Percentiles rank a stretch among this genome's conserved stretches.
phyloP scores from a whole-genome alignment of 2,329 filamentous ascomycete species.

The Chrysoporthe puriensis region DNA sequence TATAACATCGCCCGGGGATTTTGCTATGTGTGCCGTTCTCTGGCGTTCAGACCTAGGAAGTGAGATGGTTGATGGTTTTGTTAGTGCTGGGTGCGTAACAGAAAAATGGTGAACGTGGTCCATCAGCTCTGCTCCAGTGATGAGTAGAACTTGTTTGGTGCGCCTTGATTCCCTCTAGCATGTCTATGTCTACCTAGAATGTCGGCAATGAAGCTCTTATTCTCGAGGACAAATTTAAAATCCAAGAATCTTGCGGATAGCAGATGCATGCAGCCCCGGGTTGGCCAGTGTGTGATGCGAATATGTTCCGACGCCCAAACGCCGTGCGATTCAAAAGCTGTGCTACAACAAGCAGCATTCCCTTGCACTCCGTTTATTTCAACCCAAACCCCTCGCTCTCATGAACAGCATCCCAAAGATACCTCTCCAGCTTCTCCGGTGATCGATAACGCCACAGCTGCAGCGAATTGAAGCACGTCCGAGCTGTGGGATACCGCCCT shows the following conservation, averaged over 20 bases:
- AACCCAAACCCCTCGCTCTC: constrained; percentile 93
- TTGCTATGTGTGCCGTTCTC: too few relatives aligned
- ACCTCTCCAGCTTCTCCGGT: constrained; percentile 67
- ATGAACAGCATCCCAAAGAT: constrained; percentile 83
- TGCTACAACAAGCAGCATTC: background rate
- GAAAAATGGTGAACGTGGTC: background rate
- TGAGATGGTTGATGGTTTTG: background rate
- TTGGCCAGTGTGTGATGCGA: constrained; percentile 3
- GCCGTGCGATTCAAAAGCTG: constrained; percentile 12
- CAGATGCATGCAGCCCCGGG: background rate
- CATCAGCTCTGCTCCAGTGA: background rate
- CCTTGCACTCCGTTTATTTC: constrained; percentile 55
- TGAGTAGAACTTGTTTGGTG: background rate
- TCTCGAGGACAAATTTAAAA: background rate
- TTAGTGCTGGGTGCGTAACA: background rate
- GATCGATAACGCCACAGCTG: constrained; percentile 74
- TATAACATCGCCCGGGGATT: too few relatives aligned
- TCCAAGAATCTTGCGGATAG: constrained; percentile 2
- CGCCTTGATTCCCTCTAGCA: background rate
- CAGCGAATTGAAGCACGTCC: constrained; percentile 90
- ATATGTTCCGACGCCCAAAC: constrained; percentile 6
- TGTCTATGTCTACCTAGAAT: constrained; percentile 17
- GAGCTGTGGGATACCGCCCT: constrained; percentile 77
- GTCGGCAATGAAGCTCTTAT: constrained; percentile 4
- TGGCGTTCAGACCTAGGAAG: too few relatives aligned